Evolutionary conservation across 768 basidiomycete genomes (phyloP).

Genomic region (Kwoniella mangroviensis): DNA sequence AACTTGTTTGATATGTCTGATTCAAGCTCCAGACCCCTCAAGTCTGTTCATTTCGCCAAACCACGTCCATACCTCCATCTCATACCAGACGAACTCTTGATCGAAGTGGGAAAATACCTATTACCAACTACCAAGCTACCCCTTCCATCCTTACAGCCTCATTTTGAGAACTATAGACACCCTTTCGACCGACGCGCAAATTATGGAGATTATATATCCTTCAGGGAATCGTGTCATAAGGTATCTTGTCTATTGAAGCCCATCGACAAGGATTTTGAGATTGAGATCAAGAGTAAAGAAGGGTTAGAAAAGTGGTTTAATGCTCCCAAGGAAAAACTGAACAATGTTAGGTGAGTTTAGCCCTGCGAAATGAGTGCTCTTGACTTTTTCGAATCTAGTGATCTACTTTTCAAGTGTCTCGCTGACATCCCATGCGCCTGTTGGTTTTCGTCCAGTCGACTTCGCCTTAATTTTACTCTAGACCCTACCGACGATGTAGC

Average conservation of each 20-base stretch:
- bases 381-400: too few relatives aligned
- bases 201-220: slow-evolving; percentile 1
- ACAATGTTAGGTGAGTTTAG: slow-evolving; percentile 5
- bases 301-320: slow-evolving; percentile 1
- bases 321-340: slow-evolving; percentile 6
- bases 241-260: slow-evolving; percentile 8
- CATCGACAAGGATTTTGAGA: slow-evolving; percentile 9
- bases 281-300: slow-evolving; percentile 16
- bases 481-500: slow-evolving; percentile 2
- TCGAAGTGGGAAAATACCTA: slow-evolving; percentile 16
- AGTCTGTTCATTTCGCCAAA: not conserved
- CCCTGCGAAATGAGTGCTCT: too few relatives aligned
- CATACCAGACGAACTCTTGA: slow-evolving; percentile 16
- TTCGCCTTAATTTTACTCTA: slow-evolving; percentile 12
- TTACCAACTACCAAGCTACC: not conserved
- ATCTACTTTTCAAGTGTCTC: not conserved
- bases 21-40: not conserved
- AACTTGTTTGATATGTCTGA: not conserved
- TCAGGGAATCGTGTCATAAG: slow-evolving; percentile 8
- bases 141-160: slow-evolving; percentile 10
- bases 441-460: not conserved
- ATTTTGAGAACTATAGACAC: slow-evolving; percentile 10
- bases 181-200: not conserved
- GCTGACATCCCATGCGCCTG: not conserved
- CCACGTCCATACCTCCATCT: not conserved